Base-by-base conservation (phyloP, 116 monocot species). In the Trichopus zeylanicus region DNA sequence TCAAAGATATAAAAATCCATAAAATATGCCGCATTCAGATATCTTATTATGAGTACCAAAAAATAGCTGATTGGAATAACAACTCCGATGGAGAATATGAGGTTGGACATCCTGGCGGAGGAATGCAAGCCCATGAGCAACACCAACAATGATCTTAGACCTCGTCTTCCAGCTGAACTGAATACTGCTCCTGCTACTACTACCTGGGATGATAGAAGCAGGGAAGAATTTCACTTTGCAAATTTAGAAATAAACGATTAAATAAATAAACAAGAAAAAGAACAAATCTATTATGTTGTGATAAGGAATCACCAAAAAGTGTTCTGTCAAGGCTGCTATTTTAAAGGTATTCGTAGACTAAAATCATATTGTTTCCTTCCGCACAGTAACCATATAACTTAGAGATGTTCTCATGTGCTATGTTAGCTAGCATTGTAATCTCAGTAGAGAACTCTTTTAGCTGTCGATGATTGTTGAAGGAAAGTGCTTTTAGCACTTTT, bases 261-360 rank as follows among this genome's bases (percentile, higher is more conserved):
- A 42, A 42, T 42, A 42, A 0, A 13, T 42, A 0, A 18, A 42
- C 42, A 42, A 16, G n/a, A n/a, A n/a, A n/a, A n/a, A n/a, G n/a
- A n/a, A n/a, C n/a, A n/a, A n/a, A n/a, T n/a, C 13, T 42, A n/a
- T 13, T 42, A 42, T 42, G n/a, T 42, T 13, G 42, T 1, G 42
- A 42, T 3, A 0, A 13, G n/a, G 13, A 15, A 53, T 56, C 42
- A 87, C 87, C 75, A 20, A 92, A 73, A 73, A 92, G 87, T 19
- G 87, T 78, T 56, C 76, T 79, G 13, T 83, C 70, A 56, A 92
- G 83, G 68, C 87, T 87, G 48, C 87, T 92, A 46, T 92, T 92
- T 57, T 73, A 78, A 37, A 87, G 77, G 59, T 87, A 87, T 42
- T 84, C 68, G 39, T 92, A 92, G 11, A 92, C 68, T 8, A 92